A percentile compares a stretch with the other conserved stretches of the same genome.
These are phyloP conservation scores for Beauveria sp. DNA, from an alignment of 2,329 filamentous ascomycete species.

Conservation along the genomic window DNA sequence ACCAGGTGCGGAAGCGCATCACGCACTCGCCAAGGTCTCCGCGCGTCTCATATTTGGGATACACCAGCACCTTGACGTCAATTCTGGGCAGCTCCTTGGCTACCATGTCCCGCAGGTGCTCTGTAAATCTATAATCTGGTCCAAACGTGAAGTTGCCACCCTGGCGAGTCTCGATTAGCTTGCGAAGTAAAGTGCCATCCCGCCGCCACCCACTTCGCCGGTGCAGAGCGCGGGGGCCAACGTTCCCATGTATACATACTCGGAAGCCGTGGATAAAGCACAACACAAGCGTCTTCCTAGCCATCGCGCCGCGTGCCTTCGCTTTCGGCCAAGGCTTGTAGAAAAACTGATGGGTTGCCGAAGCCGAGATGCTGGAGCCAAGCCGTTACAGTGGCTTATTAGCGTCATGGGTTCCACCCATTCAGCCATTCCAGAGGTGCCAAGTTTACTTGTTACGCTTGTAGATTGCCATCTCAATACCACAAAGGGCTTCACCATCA, in stretches of 20 bases:
- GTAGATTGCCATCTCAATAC: neutral
- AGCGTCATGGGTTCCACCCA: conserved; percentile 8
- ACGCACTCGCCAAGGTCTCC: conserved; percentile 69
- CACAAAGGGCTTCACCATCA: neutral
- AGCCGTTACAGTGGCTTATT: neutral
- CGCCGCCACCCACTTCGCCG: neutral
- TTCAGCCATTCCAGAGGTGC: neutral
- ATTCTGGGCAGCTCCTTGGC: conserved; percentile 60
- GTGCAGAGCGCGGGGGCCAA: neutral
- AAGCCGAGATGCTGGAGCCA: neutral
- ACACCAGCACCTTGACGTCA: conserved; percentile 60
- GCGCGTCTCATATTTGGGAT: conserved; percentile 75
- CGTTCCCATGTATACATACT: conserved; percentile 29
- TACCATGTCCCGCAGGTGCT: conserved; percentile 59
- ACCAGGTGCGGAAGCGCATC: conserved; percentile 68
- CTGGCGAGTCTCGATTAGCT: conserved; percentile 29
- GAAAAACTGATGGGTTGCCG: neutral
- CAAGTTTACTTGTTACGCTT: no score
- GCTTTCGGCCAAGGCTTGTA: neutral
- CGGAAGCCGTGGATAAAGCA: conserved; percentile 90
- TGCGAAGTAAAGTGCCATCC: neutral
- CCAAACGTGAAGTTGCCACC: conserved; percentile 74
- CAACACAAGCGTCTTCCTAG: conserved; percentile 73
- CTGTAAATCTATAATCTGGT: conserved; percentile 56
- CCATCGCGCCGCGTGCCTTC: conserved; percentile 21